phyloP scores from a whole-genome alignment of 805 yeast species.

The Ogataea parapolymorpha region DNA sequence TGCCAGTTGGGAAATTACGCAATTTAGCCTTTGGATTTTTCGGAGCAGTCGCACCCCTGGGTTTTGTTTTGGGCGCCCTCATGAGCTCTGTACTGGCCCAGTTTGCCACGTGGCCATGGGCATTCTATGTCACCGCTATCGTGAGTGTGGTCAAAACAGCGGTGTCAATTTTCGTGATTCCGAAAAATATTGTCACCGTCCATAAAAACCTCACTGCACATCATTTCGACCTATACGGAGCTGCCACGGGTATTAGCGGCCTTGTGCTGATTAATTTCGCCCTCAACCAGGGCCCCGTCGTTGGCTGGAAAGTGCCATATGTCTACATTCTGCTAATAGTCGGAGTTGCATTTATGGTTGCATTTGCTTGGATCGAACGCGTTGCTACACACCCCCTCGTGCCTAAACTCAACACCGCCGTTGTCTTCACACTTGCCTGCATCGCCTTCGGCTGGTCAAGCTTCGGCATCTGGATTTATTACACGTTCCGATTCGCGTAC shows the following conservation, averaged over 20 bases:
- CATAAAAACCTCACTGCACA: slow-evolving; percentile 7
- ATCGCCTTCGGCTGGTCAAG: slow-evolving; percentile 72
- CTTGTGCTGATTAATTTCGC: slow-evolving; percentile 62
- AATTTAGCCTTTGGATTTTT: slow-evolving; percentile 53
- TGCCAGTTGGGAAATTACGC: slow-evolving; percentile 46
- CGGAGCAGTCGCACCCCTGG: slow-evolving; percentile 63
- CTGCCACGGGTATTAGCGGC: slow-evolving; percentile 54
- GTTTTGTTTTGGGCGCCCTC: slow-evolving; percentile 53
- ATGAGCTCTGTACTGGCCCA: slow-evolving; percentile 48
- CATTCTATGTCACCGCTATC: slow-evolving; percentile 47
- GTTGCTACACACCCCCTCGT: slow-evolving; percentile 30
- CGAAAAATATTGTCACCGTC: slow-evolving; percentile 26
- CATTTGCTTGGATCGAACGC: slow-evolving; percentile 50
- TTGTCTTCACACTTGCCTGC: slow-evolving; percentile 46
- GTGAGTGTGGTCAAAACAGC: slow-evolving; percentile 33
- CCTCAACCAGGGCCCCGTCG: slow-evolving; percentile 74
- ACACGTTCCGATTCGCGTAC: slow-evolving; percentile 50
- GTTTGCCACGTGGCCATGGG: slow-evolving; percentile 59
- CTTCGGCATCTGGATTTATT: slow-evolving; percentile 72
- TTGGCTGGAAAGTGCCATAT: slow-evolving; percentile 62
- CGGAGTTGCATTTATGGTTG: slow-evolving; percentile 41
- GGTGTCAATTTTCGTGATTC: slow-evolving; percentile 38
- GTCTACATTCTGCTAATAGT: slow-evolving; percentile 54
- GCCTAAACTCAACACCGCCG: slow-evolving; percentile 41
- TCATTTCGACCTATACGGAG: slow-evolving; percentile 52